Evolutionary conservation across 73 alveolate genomes (phyloP), one percentile per base, ranked within the genome.

Genomic region (Paramecium octaurelia): DNA sequence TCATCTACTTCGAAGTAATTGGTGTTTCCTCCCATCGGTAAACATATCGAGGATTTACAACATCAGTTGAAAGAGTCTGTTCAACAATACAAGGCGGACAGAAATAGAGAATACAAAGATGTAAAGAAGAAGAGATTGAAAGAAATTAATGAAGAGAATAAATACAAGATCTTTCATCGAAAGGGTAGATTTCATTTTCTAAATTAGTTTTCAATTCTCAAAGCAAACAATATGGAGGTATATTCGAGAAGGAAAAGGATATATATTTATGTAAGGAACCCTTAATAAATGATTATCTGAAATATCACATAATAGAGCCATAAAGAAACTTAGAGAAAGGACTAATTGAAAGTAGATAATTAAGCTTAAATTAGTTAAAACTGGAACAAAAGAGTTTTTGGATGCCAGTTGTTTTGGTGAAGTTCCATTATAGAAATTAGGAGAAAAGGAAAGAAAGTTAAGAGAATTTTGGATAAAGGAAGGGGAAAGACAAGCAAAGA

Each of bases 181-280:
- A 73, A 73, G 20, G 60, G 87, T 73, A 34, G 27, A 18, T 16
- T 29, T 8, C 36, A 5, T 8, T n/a, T 20, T 36, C 38, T 4
- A 34, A 73, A 54, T 54, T 54, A 73, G 87, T 40, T 2, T 80
- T 80, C n/a, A 34, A 31, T 80, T 80, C 91, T 11, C n/a, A 80
- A 14, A 31, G 57, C 12, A 80, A 80, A 80, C 24, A 44, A 43
- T 44, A 80, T 42, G 91, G 91, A 20, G 70, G 57, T 3, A 24
- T 80, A 20, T 23, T 80, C 20, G 70, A 80, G 31, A 80, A 80
- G 46, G 91, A 73, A 11, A 35, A 24, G 24, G 91, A 80, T 43
- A 80, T 80, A 2, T 80, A 80, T 80, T 80, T 80, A 48, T 80
- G 91, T 35, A 80, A 80, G 24, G 91, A 80, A 48, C 91, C 91